Evolutionary conservation across 306 rosid species (phyloP), one percentile per base, ranked within the genome.

Genomic region (cucumber (Cucumis sativus)): DNA sequence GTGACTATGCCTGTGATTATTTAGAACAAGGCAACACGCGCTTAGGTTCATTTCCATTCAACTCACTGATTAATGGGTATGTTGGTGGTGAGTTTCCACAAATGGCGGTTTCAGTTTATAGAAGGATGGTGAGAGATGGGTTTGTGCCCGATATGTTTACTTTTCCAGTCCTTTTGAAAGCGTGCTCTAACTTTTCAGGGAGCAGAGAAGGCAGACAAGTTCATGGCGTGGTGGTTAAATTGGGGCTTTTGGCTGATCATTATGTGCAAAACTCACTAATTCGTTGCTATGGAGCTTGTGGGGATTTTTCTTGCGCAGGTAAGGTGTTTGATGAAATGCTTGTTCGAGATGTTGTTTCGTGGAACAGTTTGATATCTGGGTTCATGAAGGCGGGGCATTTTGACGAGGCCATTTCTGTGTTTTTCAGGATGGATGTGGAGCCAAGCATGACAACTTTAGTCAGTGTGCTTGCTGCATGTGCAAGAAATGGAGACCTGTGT

Each of bases 311-410:
- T 33, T n/a, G 40, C 80, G 97, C 95, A 39, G 41, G 41, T 39
- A 39, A 7, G 8, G 41, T 39, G 41, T 39, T 39, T 39, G 41
- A 39, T 39, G 91, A 83, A 11, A 90, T 94, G 95, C 86, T 64
- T 82, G 89, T 78, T 35, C 87, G 93, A 85, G 96, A 94, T 80
- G 96, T 85, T 71, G 95, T 91, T 74, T 84, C 95, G 76, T 91
- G 96, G 98, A 88, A 91, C 56, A 90, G 95, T 74, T 76, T 90
- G 87, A 80, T 91, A 76, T 87, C 93, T 4, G 93, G 94, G 73
- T 85, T 81, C 79, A 87, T 84, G 70, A 88, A 84, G 81, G 81
- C 88, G 7, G 91, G 89, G 37, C 80, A 84, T 84, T 86, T 78
- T 77, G 75, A 28, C 63, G 89, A 87, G 62, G 93, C 93, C 16